A percentile compares a stretch with the other conserved stretches of the same genome.
Evolutionary conservation across 768 basidiomycete species (phyloP).

Genomic region (Obba rivulosa): DNA sequence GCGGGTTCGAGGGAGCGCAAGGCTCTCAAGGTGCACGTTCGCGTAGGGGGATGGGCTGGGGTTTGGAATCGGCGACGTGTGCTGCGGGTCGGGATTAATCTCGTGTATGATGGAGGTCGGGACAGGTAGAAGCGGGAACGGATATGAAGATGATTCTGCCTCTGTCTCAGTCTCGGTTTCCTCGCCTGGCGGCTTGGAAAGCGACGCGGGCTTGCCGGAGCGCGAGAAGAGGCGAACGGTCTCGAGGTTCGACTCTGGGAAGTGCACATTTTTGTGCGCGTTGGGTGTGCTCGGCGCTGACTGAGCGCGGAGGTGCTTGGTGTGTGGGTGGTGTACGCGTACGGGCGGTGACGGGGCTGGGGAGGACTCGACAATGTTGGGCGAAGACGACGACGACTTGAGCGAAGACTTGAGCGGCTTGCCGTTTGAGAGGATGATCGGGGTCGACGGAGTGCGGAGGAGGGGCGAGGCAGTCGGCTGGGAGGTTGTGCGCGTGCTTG

Average conservation of each 20-base stretch:
- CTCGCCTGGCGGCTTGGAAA: conserved; percentile 44
- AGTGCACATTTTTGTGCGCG: conserved; percentile 82
- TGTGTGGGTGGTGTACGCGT: conserved; percentile 13
- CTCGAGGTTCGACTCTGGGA: conserved; percentile 58
- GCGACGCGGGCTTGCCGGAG: conserved; percentile 64
- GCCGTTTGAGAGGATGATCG: conserved; percentile 61
- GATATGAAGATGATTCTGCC: conserved; percentile 25
- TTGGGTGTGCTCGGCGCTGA: conserved; percentile 61
- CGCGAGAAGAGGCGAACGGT: conserved; percentile 59
- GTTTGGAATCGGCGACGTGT: conserved; percentile 34
- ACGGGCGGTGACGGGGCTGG: conserved; percentile 15
- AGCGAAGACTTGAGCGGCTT: conserved; percentile 85
- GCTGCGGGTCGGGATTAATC: conserved; percentile 29
- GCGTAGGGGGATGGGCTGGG: conserved; percentile 23
- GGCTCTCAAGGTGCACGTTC: conserved; percentile 34
- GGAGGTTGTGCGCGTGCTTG: conserved; percentile 9
- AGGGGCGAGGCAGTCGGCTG: conserved; percentile 4
- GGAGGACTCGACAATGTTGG: conserved; percentile 37
- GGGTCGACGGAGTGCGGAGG: conserved; percentile 33
- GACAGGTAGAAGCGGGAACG: conserved; percentile 16
- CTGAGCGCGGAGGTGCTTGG: conserved; percentile 34
- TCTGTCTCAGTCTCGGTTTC: conserved; percentile 39
- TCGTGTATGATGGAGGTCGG: conserved; percentile 17
- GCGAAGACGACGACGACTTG: conserved; percentile 55
- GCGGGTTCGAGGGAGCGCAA: conserved; percentile 30